These are phyloP conservation scores for Thozetella sp. DNA, from an alignment of 495 filamentous ascomycete species.

Conservation along the genomic window DNA sequence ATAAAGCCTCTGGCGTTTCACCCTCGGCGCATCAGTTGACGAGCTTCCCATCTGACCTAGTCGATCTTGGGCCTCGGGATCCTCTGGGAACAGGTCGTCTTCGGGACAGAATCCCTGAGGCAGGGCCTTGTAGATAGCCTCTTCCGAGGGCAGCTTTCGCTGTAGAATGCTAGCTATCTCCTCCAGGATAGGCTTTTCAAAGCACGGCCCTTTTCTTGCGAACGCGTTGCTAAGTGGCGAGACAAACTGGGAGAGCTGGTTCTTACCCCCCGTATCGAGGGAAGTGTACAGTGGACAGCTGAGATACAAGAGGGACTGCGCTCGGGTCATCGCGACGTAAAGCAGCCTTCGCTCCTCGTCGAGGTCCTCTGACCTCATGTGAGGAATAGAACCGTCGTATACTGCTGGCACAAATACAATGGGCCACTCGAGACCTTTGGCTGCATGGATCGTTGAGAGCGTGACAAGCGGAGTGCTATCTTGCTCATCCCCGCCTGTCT, in stretches of 20 bases:
- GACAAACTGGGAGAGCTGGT: conserved; percentile 42
- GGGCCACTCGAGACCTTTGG: conserved; percentile 97
- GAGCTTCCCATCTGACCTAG: not conserved
- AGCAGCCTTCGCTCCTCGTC: conserved; percentile 90
- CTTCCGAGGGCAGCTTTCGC: conserved; percentile 37
- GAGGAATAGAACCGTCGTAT: conserved; percentile 92
- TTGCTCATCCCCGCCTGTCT: conserved; percentile 59
- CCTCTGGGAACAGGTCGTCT: conserved; percentile 38
- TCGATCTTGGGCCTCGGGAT: conserved; percentile 20
- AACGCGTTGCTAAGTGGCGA: conserved; percentile 30
- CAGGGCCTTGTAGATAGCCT: conserved; percentile 36
- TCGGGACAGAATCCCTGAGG: conserved; percentile 39
- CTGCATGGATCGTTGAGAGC: conserved; percentile 95
- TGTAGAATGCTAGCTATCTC: conserved; percentile 40
- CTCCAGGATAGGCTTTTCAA: conserved; percentile 39
- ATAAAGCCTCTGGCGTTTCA: conserved; percentile 26
- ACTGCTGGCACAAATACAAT: conserved; percentile 92
- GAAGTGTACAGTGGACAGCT: conserved; percentile 66
- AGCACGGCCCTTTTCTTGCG: conserved; percentile 41
- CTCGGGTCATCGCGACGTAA: conserved; percentile 98
- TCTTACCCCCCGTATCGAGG: conserved; percentile 26
- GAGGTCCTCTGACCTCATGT: conserved; percentile 85
- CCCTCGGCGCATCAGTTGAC: conserved; percentile 7
- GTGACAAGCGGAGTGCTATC: conserved; percentile 70
- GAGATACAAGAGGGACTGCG: conserved; percentile 87